These are phyloP conservation scores for Aquilaria yunnanensis DNA, from an alignment of 345 rosid genomes.

Conservation along the genomic window DNA sequence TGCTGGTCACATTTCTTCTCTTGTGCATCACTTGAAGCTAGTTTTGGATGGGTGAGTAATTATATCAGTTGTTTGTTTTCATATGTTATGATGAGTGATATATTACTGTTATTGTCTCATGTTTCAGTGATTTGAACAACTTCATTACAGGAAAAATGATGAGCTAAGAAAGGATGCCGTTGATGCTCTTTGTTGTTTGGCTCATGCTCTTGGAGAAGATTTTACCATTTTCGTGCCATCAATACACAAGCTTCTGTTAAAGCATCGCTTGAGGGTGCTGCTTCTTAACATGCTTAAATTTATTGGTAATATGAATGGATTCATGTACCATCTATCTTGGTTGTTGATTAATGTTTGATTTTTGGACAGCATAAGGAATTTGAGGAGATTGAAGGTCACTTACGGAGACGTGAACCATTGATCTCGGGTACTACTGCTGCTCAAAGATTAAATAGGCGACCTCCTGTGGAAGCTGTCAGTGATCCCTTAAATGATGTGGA, in stretches of 20 bases:
- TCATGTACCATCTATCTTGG: constrained; percentile 1
- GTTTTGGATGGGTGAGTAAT: constrained; percentile 94
- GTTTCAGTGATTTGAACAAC: neutral
- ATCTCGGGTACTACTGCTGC: constrained; percentile 77
- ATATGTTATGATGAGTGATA: constrained; percentile 7
- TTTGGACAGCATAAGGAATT: constrained; percentile 88
- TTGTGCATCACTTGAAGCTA: constrained; percentile 95
- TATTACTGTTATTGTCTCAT: neutral
- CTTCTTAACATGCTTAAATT: constrained; percentile 5
- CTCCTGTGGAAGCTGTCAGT: constrained; percentile 82
- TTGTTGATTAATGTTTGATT: constrained; percentile 3
- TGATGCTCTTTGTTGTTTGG: constrained; percentile 96
- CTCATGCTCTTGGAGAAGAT: constrained; percentile 97
- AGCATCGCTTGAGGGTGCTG: constrained; percentile 62
- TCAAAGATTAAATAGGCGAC: constrained; percentile 67
- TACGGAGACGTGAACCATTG: constrained; percentile 74
- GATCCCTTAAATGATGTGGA: constrained; percentile 81
- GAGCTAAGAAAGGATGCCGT: constrained; percentile 96
- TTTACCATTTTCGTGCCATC: constrained; percentile 93
- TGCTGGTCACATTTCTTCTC: constrained; percentile 89
- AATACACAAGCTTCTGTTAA: constrained; percentile 75
- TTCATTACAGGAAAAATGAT: constrained; percentile 61
- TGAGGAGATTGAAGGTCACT: constrained; percentile 85
- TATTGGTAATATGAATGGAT: neutral
- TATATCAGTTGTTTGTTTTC: neutral